A percentile compares a stretch with the other conserved stretches of the same genome.
Conservation (phyloP, 208 protist species). For the Leishmania martiniquensis region DNA sequence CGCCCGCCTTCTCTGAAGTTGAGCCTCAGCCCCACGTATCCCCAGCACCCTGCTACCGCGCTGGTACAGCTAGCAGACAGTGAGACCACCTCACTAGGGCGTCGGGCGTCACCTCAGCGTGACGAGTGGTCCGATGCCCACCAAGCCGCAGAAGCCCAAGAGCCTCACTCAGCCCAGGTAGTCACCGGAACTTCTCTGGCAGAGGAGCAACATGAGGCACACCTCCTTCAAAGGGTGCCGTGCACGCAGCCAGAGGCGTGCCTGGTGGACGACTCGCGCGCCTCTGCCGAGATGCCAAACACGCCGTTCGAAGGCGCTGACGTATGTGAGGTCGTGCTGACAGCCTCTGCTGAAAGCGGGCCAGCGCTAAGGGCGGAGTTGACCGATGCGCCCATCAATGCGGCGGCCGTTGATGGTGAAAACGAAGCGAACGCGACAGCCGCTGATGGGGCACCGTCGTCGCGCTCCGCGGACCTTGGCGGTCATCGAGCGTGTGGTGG, state of each 20-base stretch:
- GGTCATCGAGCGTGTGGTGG: background rate
- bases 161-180: background rate
- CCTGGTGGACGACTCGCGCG: slow-evolving; percentile 11
- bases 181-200: background rate
- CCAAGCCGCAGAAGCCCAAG: too few relatives aligned
- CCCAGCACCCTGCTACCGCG: background rate
- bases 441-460: background rate
- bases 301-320: background rate
- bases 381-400: background rate
- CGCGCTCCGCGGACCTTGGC: background rate
- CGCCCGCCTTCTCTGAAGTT: background rate
- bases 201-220: background rate
- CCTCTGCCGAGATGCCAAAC: background rate
- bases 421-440: background rate
- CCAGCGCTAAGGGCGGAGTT: background rate
- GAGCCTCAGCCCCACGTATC: background rate
- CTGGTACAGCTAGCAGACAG: background rate
- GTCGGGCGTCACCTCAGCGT: background rate
- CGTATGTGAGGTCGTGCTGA: background rate
- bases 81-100: background rate
- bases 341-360: background rate
- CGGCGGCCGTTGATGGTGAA: background rate
- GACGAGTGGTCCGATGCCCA: background rate
- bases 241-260: slow-evolving; percentile 1
- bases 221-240: background rate